A percentile compares a stretch with the other conserved stretches of the same genome.
These are phyloP conservation scores for Arctium lappa DNA, from an alignment of 129 eudicot species.

Conservation along the genomic window DNA sequence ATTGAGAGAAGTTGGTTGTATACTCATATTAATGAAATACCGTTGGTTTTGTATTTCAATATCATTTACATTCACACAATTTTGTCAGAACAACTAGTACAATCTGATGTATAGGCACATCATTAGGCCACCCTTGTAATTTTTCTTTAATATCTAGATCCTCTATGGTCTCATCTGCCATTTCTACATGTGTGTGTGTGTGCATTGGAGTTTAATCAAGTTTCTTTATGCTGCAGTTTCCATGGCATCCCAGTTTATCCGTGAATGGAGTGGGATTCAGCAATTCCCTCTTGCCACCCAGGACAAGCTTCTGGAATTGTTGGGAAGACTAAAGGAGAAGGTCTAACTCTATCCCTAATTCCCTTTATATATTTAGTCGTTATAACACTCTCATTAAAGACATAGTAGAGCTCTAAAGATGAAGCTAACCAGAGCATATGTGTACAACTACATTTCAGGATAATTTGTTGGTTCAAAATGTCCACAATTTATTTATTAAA, in stretches of 20 bases:
- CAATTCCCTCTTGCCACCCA: conserved; percentile 85
- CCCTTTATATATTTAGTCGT: not conserved
- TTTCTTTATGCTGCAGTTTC: conserved; percentile 14
- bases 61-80: not conserved
- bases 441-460: not conserved
- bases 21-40: not conserved
- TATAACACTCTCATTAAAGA: not conserved
- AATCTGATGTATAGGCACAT: not conserved
- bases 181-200: not conserved
- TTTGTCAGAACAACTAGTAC: not conserved
- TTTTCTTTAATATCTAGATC: not conserved
- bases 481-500: not conserved
- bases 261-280: conserved; percentile 87
- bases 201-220: not conserved
- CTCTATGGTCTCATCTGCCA: not conserved
- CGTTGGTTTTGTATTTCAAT: not conserved
- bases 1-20: not conserved
- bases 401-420: not conserved
- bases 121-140: not conserved
- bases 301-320: conserved; percentile 57
- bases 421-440: not conserved
- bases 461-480: not conserved
- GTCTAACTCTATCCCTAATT: conserved; percentile 27
- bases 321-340: conserved; percentile 75
- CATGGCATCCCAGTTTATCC: conserved; percentile 57